Base-by-base conservation (phyloP, 768 basidiomycete genomes). In the Rhodotorula sphaerocarpa region DNA sequence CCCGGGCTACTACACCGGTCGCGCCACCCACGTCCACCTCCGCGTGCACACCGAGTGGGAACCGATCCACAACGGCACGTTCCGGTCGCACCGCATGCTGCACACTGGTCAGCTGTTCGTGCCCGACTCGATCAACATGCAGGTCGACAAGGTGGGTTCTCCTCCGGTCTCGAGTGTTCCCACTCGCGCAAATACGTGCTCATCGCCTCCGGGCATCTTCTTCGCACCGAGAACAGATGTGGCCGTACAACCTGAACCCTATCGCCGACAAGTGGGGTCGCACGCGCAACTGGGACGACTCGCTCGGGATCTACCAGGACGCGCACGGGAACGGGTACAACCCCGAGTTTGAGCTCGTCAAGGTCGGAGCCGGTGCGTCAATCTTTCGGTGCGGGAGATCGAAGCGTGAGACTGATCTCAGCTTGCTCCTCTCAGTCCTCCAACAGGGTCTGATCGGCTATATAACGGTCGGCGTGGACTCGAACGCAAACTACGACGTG, bases 81-180 rank as follows among this genome's bases (percentile, higher is more conserved):
- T 71, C 70, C 52, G 48, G 7, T 64, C 68, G 30, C 54, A 57
- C 44, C 57, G 58, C 23, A 59, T 71, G 45, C 66, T 72, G 31
- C 73, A 74, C 71, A 75, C 74, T 20, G 74, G 74, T 15, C 74
- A 75, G 57, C 59, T 75, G 65, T 75, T 75, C 61, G 70, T 75
- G 14, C 69, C 69, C 42, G 74, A 75, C 62, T 57, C 69, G 41
- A 50, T 75, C 57, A 75, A 75, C 71, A 55, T 62, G 51, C 61
- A 67, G 44, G 67, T 75, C 39, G 74, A 75, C 72, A 75, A 74
- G 66, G 56, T 73, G 14, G 27, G 53, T 27, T n/a, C n/a, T n/a
- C n/a, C 31, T 30, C 28, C 42, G 7, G 27, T 52, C n/a, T 30
- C 28, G 7, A 20, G n/a, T n/a, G n/a, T n/a, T n/a, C n/a, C n/a